Percentiles rank a stretch among this genome's conserved stretches.
phyloP scores from a whole-genome alignment of 1,139 yeast species.

The Taphrina wiesneri region DNA sequence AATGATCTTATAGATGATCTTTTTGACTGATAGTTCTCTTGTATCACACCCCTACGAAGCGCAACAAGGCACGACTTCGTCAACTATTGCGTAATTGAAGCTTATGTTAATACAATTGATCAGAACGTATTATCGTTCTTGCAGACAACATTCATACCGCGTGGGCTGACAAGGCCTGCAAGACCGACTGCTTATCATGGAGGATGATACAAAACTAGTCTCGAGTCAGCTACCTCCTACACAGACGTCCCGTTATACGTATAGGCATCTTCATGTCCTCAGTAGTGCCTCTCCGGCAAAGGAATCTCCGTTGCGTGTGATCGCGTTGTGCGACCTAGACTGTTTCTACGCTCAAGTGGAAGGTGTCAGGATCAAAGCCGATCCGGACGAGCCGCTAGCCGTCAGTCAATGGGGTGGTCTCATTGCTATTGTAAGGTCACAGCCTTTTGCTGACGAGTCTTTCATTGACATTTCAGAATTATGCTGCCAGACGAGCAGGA shows the following conservation, averaged over 20 bases:
- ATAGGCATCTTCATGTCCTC: slow-evolving; percentile 23
- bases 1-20: too few relatives aligned
- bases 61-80: too few relatives aligned
- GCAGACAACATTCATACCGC: too few relatives aligned
- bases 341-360: slow-evolving; percentile 95
- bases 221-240: slow-evolving; percentile 3
- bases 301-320: slow-evolving; percentile 55
- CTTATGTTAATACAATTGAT: too few relatives aligned
- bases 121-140: too few relatives aligned
- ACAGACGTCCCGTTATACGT: slow-evolving; percentile 13
- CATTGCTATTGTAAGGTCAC: slow-evolving; percentile 63
- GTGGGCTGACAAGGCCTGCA: too few relatives aligned
- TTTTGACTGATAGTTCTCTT: too few relatives aligned
- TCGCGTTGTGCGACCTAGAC: slow-evolving; percentile 85
- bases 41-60: too few relatives aligned
- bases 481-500: slow-evolving; percentile 50
- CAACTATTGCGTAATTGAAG: too few relatives aligned
- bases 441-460: neutral
- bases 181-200: neutral
- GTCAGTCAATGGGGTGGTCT: slow-evolving; percentile 91
- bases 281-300: slow-evolving; percentile 25
- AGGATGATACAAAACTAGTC: neutral
- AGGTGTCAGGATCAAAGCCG: slow-evolving; percentile 67
- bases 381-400: slow-evolving; percentile 76
- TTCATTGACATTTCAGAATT: neutral